A percentile compares a stretch with the other conserved stretches of the same genome.
These are phyloP conservation scores for Hyphodiscus sp. DNA, from an alignment of 2,329 filamentous ascomycete genomes.

Conservation along the genomic window DNA sequence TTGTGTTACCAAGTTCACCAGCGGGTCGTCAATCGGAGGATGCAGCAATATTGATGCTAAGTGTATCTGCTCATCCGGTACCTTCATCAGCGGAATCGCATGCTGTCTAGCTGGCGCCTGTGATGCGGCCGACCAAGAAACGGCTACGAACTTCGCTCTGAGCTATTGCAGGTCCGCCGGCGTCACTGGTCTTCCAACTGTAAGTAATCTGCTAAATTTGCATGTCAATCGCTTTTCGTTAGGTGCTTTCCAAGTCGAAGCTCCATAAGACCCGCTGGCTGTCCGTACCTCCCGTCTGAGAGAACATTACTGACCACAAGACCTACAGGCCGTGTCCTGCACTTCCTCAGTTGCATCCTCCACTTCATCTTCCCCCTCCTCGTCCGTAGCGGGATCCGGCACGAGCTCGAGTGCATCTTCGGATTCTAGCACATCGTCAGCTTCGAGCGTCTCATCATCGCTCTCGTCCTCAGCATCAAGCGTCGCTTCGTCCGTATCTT, in stretches of 20 bases:
- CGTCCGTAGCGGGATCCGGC: not conserved
- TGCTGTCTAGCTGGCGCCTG: slow-evolving; percentile 45
- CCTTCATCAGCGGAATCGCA: slow-evolving; percentile 41
- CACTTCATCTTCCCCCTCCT: not conserved
- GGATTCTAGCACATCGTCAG: not conserved
- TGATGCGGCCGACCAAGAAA: slow-evolving; percentile 32
- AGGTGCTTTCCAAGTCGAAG: no score
- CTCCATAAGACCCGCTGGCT: no score
- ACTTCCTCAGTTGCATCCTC: not conserved
- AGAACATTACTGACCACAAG: not conserved
- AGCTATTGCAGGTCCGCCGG: slow-evolving; percentile 31
- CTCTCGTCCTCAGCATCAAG: not conserved
- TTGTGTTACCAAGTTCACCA: slow-evolving; percentile 31
- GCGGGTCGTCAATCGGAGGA: slow-evolving; percentile 35
- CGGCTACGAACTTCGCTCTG: slow-evolving; percentile 29
- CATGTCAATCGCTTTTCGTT: not conserved
- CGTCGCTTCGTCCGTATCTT: not conserved
- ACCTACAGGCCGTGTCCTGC: not conserved
- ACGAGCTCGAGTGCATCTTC: slow-evolving; percentile 4
- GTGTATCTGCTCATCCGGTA: slow-evolving; percentile 42
- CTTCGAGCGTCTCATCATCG: not conserved
- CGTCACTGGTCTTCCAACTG: slow-evolving; percentile 26
- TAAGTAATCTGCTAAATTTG: slow-evolving; percentile 8
- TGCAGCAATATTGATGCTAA: slow-evolving; percentile 33
- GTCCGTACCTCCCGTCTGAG: not conserved